phyloP scores from a whole-genome alignment of 2,329 filamentous ascomycete species.

The Pseudofabraea citricarpa region DNA sequence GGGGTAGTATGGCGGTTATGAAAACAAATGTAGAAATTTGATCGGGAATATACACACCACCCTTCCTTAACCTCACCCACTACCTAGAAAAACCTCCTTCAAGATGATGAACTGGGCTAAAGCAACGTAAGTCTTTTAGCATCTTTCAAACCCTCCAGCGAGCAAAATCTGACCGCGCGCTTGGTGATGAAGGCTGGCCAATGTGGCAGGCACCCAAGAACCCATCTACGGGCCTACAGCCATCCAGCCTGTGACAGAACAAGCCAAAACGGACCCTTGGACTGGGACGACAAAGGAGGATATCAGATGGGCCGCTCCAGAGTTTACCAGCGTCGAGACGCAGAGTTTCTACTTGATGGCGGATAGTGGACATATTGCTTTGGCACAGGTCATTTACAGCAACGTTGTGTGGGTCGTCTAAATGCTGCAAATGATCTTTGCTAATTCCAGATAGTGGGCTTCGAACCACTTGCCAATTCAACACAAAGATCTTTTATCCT shows the following conservation, averaged over 20 bases:
- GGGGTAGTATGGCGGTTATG: too few species aligned
- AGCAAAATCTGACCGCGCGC: constrained; percentile 13
- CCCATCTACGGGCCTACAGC: constrained; percentile 89
- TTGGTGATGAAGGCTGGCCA: constrained; percentile 48
- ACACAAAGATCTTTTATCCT: constrained; percentile 82
- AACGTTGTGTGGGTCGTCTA: constrained; percentile 82
- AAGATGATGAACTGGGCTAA: constrained; percentile 94
- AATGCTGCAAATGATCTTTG: too few species aligned
- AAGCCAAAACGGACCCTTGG: constrained; percentile 72
- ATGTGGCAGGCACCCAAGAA: constrained; percentile 93
- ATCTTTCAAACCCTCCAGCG: constrained; percentile 7
- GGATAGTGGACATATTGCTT: constrained; percentile 69
- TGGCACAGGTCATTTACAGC: constrained; percentile 94
- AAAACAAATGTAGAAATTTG: neutral
- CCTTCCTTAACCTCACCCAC: neutral
- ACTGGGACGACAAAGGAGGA: constrained; percentile 75
- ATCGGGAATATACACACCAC: constrained; percentile 3
- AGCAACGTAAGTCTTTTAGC: constrained; percentile 63
- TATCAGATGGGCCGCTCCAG: constrained; percentile 76
- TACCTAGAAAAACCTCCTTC: constrained; percentile 7
- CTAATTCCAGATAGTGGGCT: constrained; percentile 79
- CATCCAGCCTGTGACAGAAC: constrained; percentile 78
- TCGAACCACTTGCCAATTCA: constrained; percentile 89
- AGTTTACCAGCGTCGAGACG: constrained; percentile 87
- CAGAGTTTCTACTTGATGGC: constrained; percentile 89